Evolutionary conservation across 495 filamentous ascomycete genomes (phyloP).

Genomic region (Annulohypoxylon stygium): DNA sequence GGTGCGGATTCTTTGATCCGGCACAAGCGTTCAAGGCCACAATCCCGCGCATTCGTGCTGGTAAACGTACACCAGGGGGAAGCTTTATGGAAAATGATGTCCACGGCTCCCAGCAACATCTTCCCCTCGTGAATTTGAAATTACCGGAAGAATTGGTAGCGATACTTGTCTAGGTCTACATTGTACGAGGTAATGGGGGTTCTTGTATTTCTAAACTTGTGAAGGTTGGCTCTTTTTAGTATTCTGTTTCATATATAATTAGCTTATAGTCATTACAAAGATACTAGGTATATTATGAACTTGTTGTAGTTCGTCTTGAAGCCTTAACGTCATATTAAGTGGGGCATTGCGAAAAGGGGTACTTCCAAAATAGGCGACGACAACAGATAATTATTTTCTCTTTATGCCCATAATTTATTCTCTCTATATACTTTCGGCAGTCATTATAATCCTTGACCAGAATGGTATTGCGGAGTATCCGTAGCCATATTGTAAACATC

Average conservation of each 20-base stretch:
- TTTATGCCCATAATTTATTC: background rate
- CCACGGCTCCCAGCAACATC: slow-evolving; percentile 54
- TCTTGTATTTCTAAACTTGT: slow-evolving; percentile 5
- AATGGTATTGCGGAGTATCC: slow-evolving; percentile 25
- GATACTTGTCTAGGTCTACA: slow-evolving; percentile 7
- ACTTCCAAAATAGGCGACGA: background rate
- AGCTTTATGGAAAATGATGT: slow-evolving; percentile 57
- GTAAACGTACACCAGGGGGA: slow-evolving; percentile 38
- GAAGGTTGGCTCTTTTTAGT: background rate
- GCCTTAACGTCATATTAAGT: background rate
- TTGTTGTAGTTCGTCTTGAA: background rate
- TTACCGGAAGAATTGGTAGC: slow-evolving; percentile 39
- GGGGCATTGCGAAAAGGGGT: background rate
- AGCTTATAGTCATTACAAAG: background rate
- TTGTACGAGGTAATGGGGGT: background rate
- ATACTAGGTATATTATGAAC: background rate
- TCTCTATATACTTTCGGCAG: slow-evolving; percentile 15
- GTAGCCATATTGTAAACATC: slow-evolving; percentile 34
- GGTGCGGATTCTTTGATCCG: slow-evolving; percentile 60
- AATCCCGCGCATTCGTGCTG: slow-evolving; percentile 50
- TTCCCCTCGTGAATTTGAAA: slow-evolving; percentile 47
- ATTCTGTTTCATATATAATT: background rate
- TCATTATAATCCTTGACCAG: slow-evolving; percentile 22
- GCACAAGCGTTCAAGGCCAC: slow-evolving; percentile 61
- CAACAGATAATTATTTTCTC: background rate